Base-by-base conservation (phyloP, 441 rosid species). In the Theobroma grandiflorum region DNA sequence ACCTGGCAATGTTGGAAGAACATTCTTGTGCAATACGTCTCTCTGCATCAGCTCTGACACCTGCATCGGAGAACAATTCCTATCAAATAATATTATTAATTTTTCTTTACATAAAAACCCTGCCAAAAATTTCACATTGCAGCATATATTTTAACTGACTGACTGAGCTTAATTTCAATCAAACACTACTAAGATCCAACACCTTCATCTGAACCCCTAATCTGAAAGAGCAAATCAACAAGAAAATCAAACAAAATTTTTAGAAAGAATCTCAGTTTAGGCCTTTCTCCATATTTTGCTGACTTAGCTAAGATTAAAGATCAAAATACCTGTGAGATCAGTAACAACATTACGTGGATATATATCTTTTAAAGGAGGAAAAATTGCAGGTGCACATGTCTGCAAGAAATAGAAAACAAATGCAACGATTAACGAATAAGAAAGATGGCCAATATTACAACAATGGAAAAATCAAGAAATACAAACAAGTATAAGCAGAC, bases 311-410 rank as follows among this genome's bases (percentile, higher is more conserved):
- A 66, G 63, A 61, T 37, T 16, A 42, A 31, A 71, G 65, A 67
- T 31, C 52, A 73, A 74, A 14, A 40, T 89, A 95, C 99, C 98
- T 88, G 75, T 80, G 74, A 96, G 97, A 84, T 92, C 96, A 74
- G 89, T 94, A 71, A 82, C 89, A 22, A 86, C 88, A 84, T 90
- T 95, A 71, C 88, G 79, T 0, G 94, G 96, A 86, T 96, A 96
- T 82, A 96, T 84, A 37, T 88, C 92, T 81, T 81, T 87, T 3
- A 96, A 82, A 63, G 99, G 98, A 72, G 99, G 99, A n/a, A 96
- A 85, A 79, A 96, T 91, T 35, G 98, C 86, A 58, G 99, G 98
- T 14, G 77, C 90, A 74, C 98, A 95, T 14, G 99, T 96, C 99
- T 96, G 89, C 67, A 82, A 82, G 58, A 79, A 78, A 79, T 69